Base-by-base conservation (phyloP, 371 early-diverging fungal species). In the Syncephalastrum contaminatum region DNA sequence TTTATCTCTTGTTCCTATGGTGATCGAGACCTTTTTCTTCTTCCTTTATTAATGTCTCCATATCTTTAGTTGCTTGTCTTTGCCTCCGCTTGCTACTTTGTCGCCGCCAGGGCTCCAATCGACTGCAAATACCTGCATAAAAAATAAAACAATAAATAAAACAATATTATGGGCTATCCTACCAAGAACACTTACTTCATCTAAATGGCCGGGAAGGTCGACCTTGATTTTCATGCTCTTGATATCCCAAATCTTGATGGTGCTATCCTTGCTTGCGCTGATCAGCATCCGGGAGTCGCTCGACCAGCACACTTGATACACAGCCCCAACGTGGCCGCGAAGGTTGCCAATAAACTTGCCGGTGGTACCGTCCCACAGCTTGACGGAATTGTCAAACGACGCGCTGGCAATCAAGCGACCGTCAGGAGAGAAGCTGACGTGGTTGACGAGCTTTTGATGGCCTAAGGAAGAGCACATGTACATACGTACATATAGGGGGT, bases 371-470 rank as follows among this genome's bases (percentile, higher is more conserved):
- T 96, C 97, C 99, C 99, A 99, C 22, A 99, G 64, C 77, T 98
- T 98, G 41, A 99, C 95, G 24, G 93, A 91, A 67, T 96, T 98
- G 78, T 99, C 99, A 67, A 99, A 99, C 21, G 95, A 92, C 4
- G 96, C 98, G 66, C 92, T 91, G 16, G 99, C 98, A 70, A 98
- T 76, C 43, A 81, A 82, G 20, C 91, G 77, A 13, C 98, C 96
- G 66, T 97, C 96, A 7, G 97, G 97, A 6, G 95, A 93, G 62
- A 95, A 98, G 56, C 84, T 79, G 18, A 96, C 91, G 62, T 93
- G 93, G 64, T 95, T 96, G 54, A 99, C 96, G 4, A 93, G 81
- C 70, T 97, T 95, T 73, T 96, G 98, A 71, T 99, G 99, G n/a
- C 97, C 92, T 55, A 41, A 22, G 16, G 24, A 22, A 30, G 1